These are phyloP conservation scores for Solanum bulbocastanum DNA, from an alignment of 257 asterid species.

Conservation along the genomic window DNA sequence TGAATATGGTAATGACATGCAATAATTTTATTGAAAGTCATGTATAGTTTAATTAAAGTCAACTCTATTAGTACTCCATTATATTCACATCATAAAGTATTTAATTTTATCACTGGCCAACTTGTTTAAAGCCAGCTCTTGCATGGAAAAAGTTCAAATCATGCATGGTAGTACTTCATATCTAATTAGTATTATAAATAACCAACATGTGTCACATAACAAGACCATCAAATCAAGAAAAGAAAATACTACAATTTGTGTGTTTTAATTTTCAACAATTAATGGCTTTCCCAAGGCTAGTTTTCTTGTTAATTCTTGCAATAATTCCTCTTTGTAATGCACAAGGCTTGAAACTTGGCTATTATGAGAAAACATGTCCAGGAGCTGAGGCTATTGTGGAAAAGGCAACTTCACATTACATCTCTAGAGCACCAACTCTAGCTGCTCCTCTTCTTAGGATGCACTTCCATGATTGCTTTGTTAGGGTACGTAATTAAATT, in stretches of 20 bases:
- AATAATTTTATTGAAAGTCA: neutral
- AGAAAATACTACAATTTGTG: neutral
- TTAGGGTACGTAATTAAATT: slow-evolving; percentile 9
- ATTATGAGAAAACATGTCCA: slow-evolving; percentile 1
- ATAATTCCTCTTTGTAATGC: neutral
- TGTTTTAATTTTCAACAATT: neutral
- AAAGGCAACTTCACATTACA: neutral
- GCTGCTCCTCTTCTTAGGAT: slow-evolving; percentile 15
- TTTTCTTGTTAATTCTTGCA: neutral
- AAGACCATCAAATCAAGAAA: neutral
- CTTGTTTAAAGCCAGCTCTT: neutral
- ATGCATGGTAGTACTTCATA: neutral
- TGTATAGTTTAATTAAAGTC: neutral
- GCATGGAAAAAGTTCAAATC: neutral
- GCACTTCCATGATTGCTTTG: slow-evolving; percentile 51
- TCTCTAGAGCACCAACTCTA: slow-evolving; percentile 5
- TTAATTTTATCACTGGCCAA: neutral
- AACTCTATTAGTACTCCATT: neutral
- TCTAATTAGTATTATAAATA: neutral
- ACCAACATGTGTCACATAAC: neutral
- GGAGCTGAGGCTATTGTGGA: neutral
- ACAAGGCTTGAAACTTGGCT: neutral
- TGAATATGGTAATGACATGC: neutral
- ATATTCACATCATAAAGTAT: neutral
- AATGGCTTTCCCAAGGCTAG: neutral